Evolutionary conservation across 1,284 basidiomycete genomes (phyloP).

Genomic region (Termitomyces sp.): DNA sequence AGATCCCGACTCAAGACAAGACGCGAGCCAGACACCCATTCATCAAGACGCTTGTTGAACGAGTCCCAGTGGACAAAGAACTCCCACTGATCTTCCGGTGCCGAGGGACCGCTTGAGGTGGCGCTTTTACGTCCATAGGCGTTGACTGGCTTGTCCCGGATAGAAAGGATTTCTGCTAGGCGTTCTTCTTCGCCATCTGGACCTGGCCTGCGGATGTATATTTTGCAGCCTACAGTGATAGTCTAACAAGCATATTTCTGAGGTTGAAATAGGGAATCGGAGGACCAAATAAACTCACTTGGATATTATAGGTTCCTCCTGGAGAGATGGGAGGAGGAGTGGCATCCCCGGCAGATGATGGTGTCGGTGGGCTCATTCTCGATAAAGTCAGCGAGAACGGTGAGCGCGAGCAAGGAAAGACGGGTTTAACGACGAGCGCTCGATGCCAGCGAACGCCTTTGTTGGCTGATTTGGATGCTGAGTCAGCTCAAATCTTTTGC

Average conservation of each 20-base stretch:
- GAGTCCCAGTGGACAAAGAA: constrained; percentile 98
- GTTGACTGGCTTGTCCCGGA: constrained; percentile 77
- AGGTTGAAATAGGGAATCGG: constrained; percentile 16
- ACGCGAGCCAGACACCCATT: constrained; percentile 92
- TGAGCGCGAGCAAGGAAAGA: neutral
- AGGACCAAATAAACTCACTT: constrained; percentile 43
- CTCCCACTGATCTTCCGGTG: constrained; percentile 77
- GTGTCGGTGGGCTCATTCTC: constrained; percentile 33
- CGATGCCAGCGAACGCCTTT: constrained; percentile 4
- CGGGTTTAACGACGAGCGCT: constrained; percentile 1
- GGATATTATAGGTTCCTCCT: constrained; percentile 71
- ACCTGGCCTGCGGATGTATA: constrained; percentile 80
- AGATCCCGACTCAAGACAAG: constrained; percentile 84
- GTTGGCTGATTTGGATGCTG: constrained; percentile 12
- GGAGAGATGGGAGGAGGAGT: constrained; percentile 63
- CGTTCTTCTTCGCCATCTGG: constrained; percentile 78
- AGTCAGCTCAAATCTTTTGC: constrained; percentile 15
- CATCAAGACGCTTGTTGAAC: constrained; percentile 98
- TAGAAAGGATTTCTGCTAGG: constrained; percentile 89
- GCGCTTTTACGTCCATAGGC: constrained; percentile 49
- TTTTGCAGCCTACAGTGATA: constrained; percentile 87
- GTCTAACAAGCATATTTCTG: constrained; percentile 46
- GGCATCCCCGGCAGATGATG: constrained; percentile 28
- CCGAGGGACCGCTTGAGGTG: constrained; percentile 37
- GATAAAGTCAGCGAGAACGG: neutral